Evolutionary conservation across 192 early-diverging fungal species (phyloP), one percentile per base, ranked within the genome.

Genomic region (Funneliformis geosporum): DNA sequence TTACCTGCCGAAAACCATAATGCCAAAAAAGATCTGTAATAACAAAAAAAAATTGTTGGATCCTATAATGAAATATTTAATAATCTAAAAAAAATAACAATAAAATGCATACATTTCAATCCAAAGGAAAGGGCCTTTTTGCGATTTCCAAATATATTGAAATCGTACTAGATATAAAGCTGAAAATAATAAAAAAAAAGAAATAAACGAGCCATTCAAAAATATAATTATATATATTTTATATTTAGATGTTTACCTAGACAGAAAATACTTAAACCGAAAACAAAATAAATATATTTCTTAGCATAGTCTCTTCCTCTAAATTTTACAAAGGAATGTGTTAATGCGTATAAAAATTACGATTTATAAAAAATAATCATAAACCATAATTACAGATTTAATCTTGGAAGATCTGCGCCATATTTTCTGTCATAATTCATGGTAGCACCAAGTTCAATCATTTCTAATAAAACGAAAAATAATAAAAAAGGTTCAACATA

Each of bases 271-370:
- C 4, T 62, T 25, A 62, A 62, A 62, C n/a, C 21, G 25, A 62
- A 62, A 25, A 62, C 60, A 62, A 62, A 62, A n/a, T 62, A 62
- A 62, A 62, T 21, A n/a, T 62, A 62, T 62, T 62, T 62, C 5
- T 62, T 62, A 5, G 9, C 60, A 4, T 3, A 62, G 9, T 8
- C 14, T 21, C 21, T 62, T 62, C 60, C 60, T 62, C 60, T 62
- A 27, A 25, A 62, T 61, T 21, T n/a, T n/a, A 62, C n/a, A 60
- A n/a, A 60, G 6, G 12, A n/a, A 21, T 60, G 23, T 16, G 23
- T 60, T n/a, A 12, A 11, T 60, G 6, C 7, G 12, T 60, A 60
- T n/a, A n/a, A n/a, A n/a, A n/a, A n/a, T 61, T 23, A 23, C 18
- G 8, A 5, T 21, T 0, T 25, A 5, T 61, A 25, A 7, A n/a